Conservation (phyloP, 164 flowering plant species). For the Dillenia turbinata region DNA sequence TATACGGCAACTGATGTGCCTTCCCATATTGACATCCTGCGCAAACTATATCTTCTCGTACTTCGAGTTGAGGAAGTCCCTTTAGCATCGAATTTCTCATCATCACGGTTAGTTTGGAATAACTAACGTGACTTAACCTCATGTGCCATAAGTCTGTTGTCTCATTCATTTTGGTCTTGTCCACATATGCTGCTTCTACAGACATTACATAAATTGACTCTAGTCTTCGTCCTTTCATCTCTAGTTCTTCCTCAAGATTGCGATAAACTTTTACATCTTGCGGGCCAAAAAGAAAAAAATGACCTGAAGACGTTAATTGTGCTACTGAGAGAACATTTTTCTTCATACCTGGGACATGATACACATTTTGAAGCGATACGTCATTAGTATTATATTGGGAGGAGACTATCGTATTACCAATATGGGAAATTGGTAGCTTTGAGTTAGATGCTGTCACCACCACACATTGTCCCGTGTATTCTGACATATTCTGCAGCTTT, state of each 20-base stretch:
- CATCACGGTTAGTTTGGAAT: background rate
- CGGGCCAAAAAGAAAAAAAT: slow-evolving; percentile 17
- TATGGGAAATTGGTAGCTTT: slow-evolving; percentile 8
- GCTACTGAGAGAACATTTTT: slow-evolving; percentile 15
- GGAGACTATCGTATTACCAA: background rate
- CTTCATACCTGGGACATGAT: slow-evolving; percentile 17
- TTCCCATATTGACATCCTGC: background rate
- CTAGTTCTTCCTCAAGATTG: background rate
- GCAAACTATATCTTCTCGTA: background rate
- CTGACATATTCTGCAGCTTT: background rate
- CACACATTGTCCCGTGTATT: slow-evolving; percentile 5
- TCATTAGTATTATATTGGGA: slow-evolving; percentile 2
- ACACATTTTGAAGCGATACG: slow-evolving; percentile 7
- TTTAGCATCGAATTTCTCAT: background rate
- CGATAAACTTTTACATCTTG: slow-evolving; percentile 11
- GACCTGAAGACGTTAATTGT: slow-evolving; percentile 7
- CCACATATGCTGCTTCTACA: background rate
- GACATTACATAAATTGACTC: slow-evolving; percentile 13
- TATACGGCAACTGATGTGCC: slow-evolving; percentile 4
- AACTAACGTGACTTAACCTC: background rate
- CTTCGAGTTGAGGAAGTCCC: slow-evolving; percentile 1
- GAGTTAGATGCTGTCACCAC: slow-evolving; percentile 14
- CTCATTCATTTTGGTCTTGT: slow-evolving; percentile 1
- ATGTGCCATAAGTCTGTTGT: background rate
- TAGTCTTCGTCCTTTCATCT: background rate